These are phyloP conservation scores for Ashbya aceris DNA, from an alignment of 1,139 yeast species.

Conservation along the genomic window DNA sequence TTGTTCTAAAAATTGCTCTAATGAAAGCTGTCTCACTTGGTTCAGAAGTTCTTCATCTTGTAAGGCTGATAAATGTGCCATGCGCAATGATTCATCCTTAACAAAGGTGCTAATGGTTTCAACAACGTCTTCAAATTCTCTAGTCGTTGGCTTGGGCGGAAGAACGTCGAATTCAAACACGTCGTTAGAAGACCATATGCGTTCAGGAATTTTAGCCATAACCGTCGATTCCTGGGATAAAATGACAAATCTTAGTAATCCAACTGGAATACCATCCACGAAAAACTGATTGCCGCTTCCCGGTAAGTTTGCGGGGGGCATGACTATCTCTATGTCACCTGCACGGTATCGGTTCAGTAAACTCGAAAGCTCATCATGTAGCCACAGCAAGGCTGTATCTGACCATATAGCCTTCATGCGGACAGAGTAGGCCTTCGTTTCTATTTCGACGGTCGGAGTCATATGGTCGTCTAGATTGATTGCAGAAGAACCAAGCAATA, in stretches of 20 bases:
- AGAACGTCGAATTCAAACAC: constrained; percentile 61
- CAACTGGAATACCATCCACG: constrained; percentile 41
- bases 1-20: constrained; percentile 25
- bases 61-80: constrained; percentile 19
- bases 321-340: constrained; percentile 11
- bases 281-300: constrained; percentile 15
- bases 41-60: constrained; percentile 27
- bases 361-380: constrained; percentile 28
- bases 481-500: constrained; percentile 17
- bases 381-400: constrained; percentile 37
- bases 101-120: constrained; percentile 35
- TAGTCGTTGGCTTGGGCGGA: constrained; percentile 43
- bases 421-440: constrained; percentile 22
- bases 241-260: constrained; percentile 55
- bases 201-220: constrained; percentile 58
- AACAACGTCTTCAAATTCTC: constrained; percentile 22
- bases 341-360: constrained; percentile 4
- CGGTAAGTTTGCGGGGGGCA: constrained; percentile 7
- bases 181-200: constrained; percentile 54
- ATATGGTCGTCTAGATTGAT: constrained; percentile 17
- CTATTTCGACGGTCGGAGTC: constrained; percentile 20
- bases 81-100: constrained; percentile 28
- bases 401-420: constrained; percentile 24
- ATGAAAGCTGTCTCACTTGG: constrained; percentile 27
- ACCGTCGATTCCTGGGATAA: constrained; percentile 61